A percentile compares a stretch with the other conserved stretches of the same genome.
phyloP scores from a whole-genome alignment of 2,329 filamentous ascomycete genomes.

The Hawksworthiomyces lignivorus region DNA sequence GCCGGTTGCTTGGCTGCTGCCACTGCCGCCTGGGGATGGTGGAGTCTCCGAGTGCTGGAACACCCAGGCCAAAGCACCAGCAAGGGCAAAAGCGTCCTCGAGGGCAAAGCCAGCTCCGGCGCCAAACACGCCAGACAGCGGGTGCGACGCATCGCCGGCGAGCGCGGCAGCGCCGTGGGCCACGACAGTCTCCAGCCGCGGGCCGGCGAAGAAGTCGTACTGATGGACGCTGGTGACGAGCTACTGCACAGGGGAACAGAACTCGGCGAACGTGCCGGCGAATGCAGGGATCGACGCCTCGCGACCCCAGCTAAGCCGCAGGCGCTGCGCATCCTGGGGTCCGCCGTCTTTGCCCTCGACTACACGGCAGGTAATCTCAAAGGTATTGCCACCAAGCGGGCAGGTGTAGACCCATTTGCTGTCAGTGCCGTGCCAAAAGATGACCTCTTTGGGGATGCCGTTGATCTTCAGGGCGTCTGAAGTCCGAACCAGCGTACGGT shows the following conservation, averaged over 20 bases:
- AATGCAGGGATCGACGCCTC: slow-evolving; percentile 11
- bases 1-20: too few relatives aligned
- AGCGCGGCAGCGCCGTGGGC: slow-evolving; percentile 33
- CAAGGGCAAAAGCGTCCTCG: slow-evolving; percentile 4
- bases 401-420: slow-evolving; percentile 25
- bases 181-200: slow-evolving; percentile 3
- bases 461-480: slow-evolving; percentile 3
- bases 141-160: slow-evolving; percentile 48
- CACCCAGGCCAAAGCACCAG: slow-evolving; percentile 3
- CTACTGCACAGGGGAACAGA: slow-evolving; percentile 21
- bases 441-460: slow-evolving; percentile 4
- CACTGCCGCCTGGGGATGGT: too few relatives aligned
- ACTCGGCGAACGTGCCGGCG: slow-evolving; percentile 18
- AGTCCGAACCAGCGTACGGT: slow-evolving; percentile 1
- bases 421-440: slow-evolving; percentile 7
- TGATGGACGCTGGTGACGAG: slow-evolving; percentile 12
- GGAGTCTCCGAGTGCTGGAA: not conserved
- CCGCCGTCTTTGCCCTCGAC: slow-evolving; percentile 6
- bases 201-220: slow-evolving; percentile 10
- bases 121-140: slow-evolving; percentile 18
- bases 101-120: slow-evolving; percentile 8
- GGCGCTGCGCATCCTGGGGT: slow-evolving; percentile 10
- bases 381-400: slow-evolving; percentile 23
- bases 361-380: slow-evolving; percentile 22
- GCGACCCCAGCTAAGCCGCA: slow-evolving; percentile 22